A percentile compares a stretch with the other conserved stretches of the same genome.
Conservation (phyloP, 2,329 filamentous ascomycete species). For the Fusarium oligoseptatum region DNA sequence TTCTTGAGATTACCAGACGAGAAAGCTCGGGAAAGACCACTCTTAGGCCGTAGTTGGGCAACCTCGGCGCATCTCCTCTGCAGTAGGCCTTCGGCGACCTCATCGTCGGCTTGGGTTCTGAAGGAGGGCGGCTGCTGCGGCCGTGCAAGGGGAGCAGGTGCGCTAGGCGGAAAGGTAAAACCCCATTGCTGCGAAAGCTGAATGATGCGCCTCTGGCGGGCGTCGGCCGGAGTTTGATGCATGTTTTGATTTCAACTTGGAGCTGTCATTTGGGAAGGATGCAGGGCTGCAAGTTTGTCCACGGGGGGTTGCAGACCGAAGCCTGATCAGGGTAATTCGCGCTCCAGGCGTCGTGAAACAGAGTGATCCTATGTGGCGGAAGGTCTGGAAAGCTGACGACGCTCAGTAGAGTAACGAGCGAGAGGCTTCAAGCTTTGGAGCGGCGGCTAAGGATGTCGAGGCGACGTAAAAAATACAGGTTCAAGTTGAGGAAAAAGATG, state of each 20-base stretch:
- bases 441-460: background rate
- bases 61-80: constrained; percentile 58
- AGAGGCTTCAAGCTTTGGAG: constrained; percentile 3
- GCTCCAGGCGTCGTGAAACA: background rate
- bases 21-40: constrained; percentile 55
- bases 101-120: constrained; percentile 63
- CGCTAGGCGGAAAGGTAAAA: constrained; percentile 55
- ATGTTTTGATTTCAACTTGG: constrained; percentile 37
- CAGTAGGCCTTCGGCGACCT: constrained; percentile 67
- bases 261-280: constrained; percentile 31
- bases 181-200: constrained; percentile 66
- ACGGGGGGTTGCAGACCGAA: background rate
- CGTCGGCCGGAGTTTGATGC: constrained; percentile 50
- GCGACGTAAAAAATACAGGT: constrained; percentile 17
- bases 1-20: constrained; percentile 57
- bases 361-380: constrained; percentile 7
- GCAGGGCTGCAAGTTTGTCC: background rate
- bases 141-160: constrained; percentile 56
- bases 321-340: background rate
- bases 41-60: constrained; percentile 54
- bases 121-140: constrained; percentile 59
- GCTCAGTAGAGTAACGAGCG: constrained; percentile 7
- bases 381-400: constrained; percentile 7
- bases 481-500: constrained; percentile 14
- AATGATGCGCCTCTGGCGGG: constrained; percentile 62